These are phyloP conservation scores for Lachancea dasiensis DNA, from an alignment of 805 yeast genomes.

Conservation along the genomic window DNA sequence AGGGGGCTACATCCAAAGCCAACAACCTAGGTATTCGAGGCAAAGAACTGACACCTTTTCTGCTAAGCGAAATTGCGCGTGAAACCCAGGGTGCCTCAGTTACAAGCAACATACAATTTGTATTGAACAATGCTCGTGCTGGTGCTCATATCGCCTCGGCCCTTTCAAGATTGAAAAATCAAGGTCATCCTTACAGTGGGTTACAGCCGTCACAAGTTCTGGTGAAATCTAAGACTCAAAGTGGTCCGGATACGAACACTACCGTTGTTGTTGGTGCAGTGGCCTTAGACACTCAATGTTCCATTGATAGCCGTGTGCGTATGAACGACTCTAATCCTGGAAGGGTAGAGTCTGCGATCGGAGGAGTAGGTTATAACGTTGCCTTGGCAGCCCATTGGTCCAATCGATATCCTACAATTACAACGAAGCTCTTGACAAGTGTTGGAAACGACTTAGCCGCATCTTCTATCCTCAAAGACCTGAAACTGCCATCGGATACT, in stretches of 20 bases:
- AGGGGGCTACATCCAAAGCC: slow-evolving; percentile 54
- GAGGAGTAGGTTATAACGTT: slow-evolving; percentile 84
- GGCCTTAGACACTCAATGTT: slow-evolving; percentile 67
- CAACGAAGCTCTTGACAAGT: slow-evolving; percentile 46
- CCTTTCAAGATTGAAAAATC: slow-evolving; percentile 21
- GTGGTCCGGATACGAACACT: slow-evolving; percentile 26
- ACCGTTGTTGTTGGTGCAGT: slow-evolving; percentile 58
- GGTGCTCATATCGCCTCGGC: slow-evolving; percentile 64
- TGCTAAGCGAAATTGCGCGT: slow-evolving; percentile 57
- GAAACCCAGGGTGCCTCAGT: slow-evolving; percentile 69
- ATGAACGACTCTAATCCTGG: slow-evolving; percentile 74
- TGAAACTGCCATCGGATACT: slow-evolving; percentile 31
- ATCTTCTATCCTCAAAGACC: slow-evolving; percentile 29
- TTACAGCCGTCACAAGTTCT: neutral
- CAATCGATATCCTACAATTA: slow-evolving; percentile 17
- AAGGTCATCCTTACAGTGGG: neutral
- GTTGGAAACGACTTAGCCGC: slow-evolving; percentile 60
- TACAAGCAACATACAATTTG: slow-evolving; percentile 65
- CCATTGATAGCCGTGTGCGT: slow-evolving; percentile 31
- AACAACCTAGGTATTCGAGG: slow-evolving; percentile 49
- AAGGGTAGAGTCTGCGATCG: slow-evolving; percentile 46
- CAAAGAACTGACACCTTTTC: slow-evolving; percentile 73
- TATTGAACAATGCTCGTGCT: slow-evolving; percentile 63
- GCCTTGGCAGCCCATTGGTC: slow-evolving; percentile 52
- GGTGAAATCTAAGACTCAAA: neutral